Evolutionary conservation across 1,139 yeast genomes (phyloP).

Genomic region (Kurtzmaniella quercitrusa): DNA sequence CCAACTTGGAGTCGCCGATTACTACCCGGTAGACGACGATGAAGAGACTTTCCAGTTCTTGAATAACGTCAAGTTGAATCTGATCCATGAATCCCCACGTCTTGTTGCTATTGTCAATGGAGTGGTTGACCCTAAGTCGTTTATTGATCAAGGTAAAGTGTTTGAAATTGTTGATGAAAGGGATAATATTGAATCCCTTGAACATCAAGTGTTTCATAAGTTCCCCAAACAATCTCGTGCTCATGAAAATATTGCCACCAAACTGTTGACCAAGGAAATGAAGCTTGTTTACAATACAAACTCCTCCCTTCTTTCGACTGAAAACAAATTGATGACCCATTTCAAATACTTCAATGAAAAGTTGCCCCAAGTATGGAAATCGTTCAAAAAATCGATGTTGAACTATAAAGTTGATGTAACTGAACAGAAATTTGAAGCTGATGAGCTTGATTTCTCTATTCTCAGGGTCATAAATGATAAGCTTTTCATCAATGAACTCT

Average conservation of each 20-base stretch:
- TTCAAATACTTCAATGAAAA: conserved; percentile 25
- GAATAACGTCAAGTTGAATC: not conserved
- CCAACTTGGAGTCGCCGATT: conserved; percentile 33
- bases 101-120: conserved; percentile 40
- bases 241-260: conserved; percentile 7
- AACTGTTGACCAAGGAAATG: conserved; percentile 33
- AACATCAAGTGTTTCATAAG: conserved; percentile 13
- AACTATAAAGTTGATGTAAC: not conserved
- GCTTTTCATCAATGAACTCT: conserved; percentile 42
- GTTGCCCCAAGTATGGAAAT: conserved; percentile 1
- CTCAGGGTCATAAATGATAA: conserved; percentile 37
- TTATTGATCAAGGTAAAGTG: conserved; percentile 12
- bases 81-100: conserved; percentile 4
- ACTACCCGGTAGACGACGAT: conserved; percentile 27
- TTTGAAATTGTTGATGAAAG: conserved; percentile 15
- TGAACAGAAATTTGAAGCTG: not conserved
- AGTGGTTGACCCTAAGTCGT: conserved; percentile 21
- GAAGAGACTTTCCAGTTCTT: conserved; percentile 17
- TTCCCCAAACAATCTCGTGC: conserved; percentile 15
- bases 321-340: conserved; percentile 22
- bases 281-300: conserved; percentile 16
- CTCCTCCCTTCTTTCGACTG: not conserved
- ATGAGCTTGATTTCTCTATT: conserved; percentile 6
- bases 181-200: conserved; percentile 9
- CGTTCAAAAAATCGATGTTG: not conserved